Base-by-base conservation (phyloP, 2,329 filamentous ascomycete genomes). In the Fusarium xylarioides region DNA sequence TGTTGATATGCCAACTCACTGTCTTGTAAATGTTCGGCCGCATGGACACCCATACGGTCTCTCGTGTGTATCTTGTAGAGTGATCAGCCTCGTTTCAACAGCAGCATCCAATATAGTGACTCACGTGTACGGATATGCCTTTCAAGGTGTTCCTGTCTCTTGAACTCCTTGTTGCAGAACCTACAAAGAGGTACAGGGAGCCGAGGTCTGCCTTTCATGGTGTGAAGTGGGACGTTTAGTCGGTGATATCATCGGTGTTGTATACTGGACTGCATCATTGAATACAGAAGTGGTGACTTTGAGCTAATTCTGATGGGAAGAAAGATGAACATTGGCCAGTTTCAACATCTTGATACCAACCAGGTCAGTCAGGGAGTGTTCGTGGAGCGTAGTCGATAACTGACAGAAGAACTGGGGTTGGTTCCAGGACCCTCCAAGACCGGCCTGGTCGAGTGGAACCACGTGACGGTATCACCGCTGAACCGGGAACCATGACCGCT, bases 151-250 rank as follows among this genome's bases (percentile, higher is more conserved):
- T 57, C 54, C 7, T 57, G 54, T 49, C 54, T 57, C 15, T 50
- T 57, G 23, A 57, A 57, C 9, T 37, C 54, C 21, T 50, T 57
- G 11, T 57, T 57, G 32, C 54, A 57, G 32, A 57, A 57, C 32
- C 54, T 57, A 23, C 54, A 57, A 11, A 35, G 32, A 49, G 54
- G 54, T 16, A 57, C 42, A n/a, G 54, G 40, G 5, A 57, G 54
- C 42, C 54, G 54, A 50, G 54, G 54, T 50, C 54, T 49, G n/a
- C 54, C 54, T 50, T 57, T 57, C 54, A 57, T 57, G 30, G 14
- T 50, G 54, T 18, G 10, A 49, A 35, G 19, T 34, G 30, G 26
- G 54, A 57, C 11, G 42, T n/a, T 28, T 26, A 7, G 32, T 49
- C 30, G 3, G 32, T 35, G 32, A 37, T 49, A 49, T 57, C 54